Percentiles rank a stretch among this genome's conserved stretches.
These are phyloP conservation scores for Cyclotella kingstonii DNA, from an alignment of 108 stramenopile genomes.

Conservation along the genomic window DNA sequence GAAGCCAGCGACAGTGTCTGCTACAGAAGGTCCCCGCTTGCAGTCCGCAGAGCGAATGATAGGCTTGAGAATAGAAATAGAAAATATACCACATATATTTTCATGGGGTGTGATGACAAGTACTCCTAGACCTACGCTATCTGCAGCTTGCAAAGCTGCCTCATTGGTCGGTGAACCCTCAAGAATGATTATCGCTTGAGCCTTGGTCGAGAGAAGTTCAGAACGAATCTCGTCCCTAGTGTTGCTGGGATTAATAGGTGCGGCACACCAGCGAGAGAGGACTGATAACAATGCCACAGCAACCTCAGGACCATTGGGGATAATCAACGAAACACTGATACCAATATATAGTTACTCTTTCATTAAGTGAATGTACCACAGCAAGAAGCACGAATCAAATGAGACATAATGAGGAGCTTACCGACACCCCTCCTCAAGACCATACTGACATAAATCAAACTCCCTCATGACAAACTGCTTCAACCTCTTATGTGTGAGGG, in stretches of 20 bases:
- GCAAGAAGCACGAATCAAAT: background rate
- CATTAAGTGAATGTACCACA: background rate
- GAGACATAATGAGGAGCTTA: background rate
- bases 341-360: background rate
- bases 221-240: slow-evolving; percentile 1
- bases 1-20: background rate
- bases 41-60: background rate
- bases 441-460: background rate
- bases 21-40: background rate
- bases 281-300: background rate
- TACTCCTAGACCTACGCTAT: background rate
- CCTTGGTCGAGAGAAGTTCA: slow-evolving; percentile 1
- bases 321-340: background rate
- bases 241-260: background rate
- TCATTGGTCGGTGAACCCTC: background rate
- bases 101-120: background rate
- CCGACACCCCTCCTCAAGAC: background rate
- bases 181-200: background rate
- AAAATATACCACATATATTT: background rate
- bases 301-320: background rate
- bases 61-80: background rate
- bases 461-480: background rate
- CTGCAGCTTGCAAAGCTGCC: background rate
- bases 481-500: background rate
- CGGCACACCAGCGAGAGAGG: background rate